These are phyloP conservation scores for Pyrus pyrifolia DNA, from an alignment of 306 rosid genomes.

Conservation along the genomic window DNA sequence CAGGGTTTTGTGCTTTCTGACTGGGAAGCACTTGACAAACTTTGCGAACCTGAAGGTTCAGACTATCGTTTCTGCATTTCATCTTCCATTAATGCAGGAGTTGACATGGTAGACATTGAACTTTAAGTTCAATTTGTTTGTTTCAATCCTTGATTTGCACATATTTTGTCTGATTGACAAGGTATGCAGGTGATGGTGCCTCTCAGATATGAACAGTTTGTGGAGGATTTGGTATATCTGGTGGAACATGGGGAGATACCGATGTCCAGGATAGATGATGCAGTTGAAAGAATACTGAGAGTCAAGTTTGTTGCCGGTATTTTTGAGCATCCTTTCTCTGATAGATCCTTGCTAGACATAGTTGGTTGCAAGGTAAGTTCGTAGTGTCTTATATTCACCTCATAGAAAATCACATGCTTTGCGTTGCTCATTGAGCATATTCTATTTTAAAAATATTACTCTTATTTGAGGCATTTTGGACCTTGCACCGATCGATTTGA, in stretches of 20 bases:
- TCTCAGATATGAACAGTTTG: constrained; percentile 33
- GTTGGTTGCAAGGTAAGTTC: constrained; percentile 80
- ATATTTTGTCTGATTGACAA: constrained; percentile 12
- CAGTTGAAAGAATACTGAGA: constrained; percentile 77
- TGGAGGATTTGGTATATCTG: constrained; percentile 44
- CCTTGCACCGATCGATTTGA: background rate
- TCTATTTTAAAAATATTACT: background rate
- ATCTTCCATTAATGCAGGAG: constrained; percentile 65
- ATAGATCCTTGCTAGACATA: constrained; percentile 58
- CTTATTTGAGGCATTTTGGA: background rate
- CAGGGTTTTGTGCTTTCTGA: constrained; percentile 88
- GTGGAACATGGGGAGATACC: constrained; percentile 62
- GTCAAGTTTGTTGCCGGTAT: constrained; percentile 75
- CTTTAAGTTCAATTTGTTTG: constrained; percentile 1
- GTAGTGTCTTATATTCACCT: constrained; percentile 4
- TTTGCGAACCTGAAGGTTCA: constrained; percentile 49
- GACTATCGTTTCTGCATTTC: constrained; percentile 59
- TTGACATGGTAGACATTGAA: constrained; percentile 64
- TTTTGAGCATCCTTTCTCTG: constrained; percentile 62
- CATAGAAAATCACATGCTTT: background rate
- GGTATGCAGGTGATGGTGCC: constrained; percentile 76
- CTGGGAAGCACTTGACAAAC: constrained; percentile 73
- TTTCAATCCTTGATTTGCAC: background rate
- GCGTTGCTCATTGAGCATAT: background rate
- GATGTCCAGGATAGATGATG: constrained; percentile 66